Conservation (phyloP, 495 filamentous ascomycete species). For the Astrothelium subdiscretum region DNA sequence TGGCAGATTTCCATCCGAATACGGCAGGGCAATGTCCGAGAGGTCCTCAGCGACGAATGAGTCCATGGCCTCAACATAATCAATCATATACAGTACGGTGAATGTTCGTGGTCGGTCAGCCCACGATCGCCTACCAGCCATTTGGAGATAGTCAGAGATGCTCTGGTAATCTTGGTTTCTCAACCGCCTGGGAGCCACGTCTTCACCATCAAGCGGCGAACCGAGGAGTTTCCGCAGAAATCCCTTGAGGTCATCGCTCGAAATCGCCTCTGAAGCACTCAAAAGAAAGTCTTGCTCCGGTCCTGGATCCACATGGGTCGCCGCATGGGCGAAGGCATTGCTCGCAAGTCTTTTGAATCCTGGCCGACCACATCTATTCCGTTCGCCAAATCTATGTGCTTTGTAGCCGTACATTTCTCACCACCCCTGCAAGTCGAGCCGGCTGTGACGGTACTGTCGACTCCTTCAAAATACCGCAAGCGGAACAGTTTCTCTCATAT, state of each 20-base stretch:
- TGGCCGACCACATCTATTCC: neutral
- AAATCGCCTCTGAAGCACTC: neutral
- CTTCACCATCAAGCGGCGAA: neutral
- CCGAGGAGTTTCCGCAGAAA: neutral
- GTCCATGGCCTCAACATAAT: conserved; percentile 9
- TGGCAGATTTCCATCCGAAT: conserved; percentile 1
- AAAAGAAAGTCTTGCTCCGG: neutral
- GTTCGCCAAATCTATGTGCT: neutral
- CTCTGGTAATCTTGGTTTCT: neutral
- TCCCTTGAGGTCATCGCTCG: neutral
- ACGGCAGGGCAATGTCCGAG: conserved; percentile 13
- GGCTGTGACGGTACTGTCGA: neutral
- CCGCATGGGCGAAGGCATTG: neutral
- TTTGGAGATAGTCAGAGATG: neutral
- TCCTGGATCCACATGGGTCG: neutral
- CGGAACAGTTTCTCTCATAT: neutral
- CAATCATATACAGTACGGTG: conserved; percentile 11
- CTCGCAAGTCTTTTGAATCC: neutral
- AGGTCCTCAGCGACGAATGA: conserved; percentile 14
- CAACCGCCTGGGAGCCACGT: neutral
- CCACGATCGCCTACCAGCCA: neutral
- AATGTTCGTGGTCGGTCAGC: conserved; percentile 14
- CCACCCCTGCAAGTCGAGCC: neutral
- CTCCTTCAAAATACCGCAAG: neutral
- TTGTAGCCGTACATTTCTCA: neutral